Conservation (phyloP, 306 rosid genomes). For the Prunus armeniaca region DNA sequence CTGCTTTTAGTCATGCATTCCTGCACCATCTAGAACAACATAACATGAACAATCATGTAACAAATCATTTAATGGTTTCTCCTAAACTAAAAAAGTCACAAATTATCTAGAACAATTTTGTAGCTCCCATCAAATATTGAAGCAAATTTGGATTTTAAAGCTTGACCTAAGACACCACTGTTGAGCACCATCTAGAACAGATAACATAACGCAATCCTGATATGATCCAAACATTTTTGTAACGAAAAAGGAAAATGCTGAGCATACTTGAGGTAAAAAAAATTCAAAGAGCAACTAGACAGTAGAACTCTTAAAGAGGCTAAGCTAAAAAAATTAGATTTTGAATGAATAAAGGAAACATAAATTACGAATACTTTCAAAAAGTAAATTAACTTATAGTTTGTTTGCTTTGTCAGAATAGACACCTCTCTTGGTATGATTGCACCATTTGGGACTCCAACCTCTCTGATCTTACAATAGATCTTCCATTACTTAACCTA, state of each 20-base stretch:
- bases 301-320: neutral
- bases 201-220: neutral
- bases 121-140: neutral
- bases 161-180: too few species aligned
- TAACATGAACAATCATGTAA: neutral
- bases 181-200: too few species aligned
- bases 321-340: constrained; percentile 4
- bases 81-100: neutral
- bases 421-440: constrained; percentile 68
- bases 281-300: neutral
- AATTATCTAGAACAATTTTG: neutral
- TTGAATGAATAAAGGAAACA: constrained; percentile 17
- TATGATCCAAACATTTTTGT: neutral
- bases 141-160: neutral
- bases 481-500: constrained; percentile 68
- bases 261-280: neutral
- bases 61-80: neutral
- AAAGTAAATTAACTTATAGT: constrained; percentile 1
- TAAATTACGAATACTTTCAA: constrained; percentile 13
- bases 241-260: neutral
- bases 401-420: neutral
- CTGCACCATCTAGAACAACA: neutral
- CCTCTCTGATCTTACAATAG: constrained; percentile 81
- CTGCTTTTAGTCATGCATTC: neutral
- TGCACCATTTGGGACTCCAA: constrained; percentile 59